Evolutionary conservation across 2,329 filamentous ascomycete genomes (phyloP), one percentile per base, ranked within the genome.

Genomic region (Ophiosphaerella narmari): DNA sequence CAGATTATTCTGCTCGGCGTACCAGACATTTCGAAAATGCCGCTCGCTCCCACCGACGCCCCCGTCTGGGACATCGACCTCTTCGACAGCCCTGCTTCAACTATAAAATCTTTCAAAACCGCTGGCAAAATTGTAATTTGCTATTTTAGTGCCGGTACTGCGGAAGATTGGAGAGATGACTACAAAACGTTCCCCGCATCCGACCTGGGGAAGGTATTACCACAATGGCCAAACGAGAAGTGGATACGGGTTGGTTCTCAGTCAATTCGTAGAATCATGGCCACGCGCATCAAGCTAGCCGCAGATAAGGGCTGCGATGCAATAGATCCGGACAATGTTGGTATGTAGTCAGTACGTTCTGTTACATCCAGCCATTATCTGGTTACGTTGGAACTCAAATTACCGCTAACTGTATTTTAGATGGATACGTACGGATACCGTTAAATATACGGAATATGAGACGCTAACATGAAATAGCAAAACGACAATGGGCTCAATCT

Each of bases 301-400:
- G 57, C 59, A 1, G 59, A 65, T 13, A 69, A 69, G 42, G 66
- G 66, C 6, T 70, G 65, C 38, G 64, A 70, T 56, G 67, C 63
- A 11, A 62, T 70, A 36, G 66, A 70, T 52, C 66, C 67, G 24
- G 67, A 70, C 37, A 70, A 70, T 36, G 62, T 60, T 46, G 66
- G 63, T 66, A 57, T 12, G 59, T 43, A 12, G 3, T 49, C 9
- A 21, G 2, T 7, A 11, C 9, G 3, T 12, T 14, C 11, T 14
- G 11, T 23, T 21, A 8, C 13, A 24, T 29, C 26, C 6, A 29
- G 26, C 6, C 26, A 29, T 11, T 29, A 29, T 8, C 7, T 29
- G 11, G 11, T 13, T 39, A 13, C 8, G 41, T 48, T 36, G 16
- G 3, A 18, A 3, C 21, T 38, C 31, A 14, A 14, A 11, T 14